A percentile compares a stretch with the other conserved stretches of the same genome.
These are phyloP conservation scores for Polyporus arcularius DNA, from an alignment of 768 basidiomycete species.

Conservation along the genomic window DNA sequence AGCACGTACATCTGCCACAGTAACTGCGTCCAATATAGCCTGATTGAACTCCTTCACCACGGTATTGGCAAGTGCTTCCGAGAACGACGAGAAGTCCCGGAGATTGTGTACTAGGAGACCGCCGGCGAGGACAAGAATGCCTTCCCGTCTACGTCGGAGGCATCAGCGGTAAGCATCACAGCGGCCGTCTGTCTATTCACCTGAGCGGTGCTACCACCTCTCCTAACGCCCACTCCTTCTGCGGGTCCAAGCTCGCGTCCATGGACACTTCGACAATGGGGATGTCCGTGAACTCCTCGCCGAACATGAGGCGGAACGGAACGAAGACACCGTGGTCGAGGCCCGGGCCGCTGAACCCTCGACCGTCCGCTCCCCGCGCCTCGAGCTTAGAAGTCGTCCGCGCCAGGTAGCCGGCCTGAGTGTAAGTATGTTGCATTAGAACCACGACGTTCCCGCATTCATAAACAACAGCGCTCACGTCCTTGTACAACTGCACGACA, in stretches of 20 bases:
- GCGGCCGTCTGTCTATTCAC: slow-evolving; percentile 34
- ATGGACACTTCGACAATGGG: slow-evolving; percentile 76
- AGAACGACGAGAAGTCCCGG: slow-evolving; percentile 51
- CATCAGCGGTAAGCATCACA: slow-evolving; percentile 6
- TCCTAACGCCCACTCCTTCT: slow-evolving; percentile 66
- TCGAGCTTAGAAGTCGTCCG: slow-evolving; percentile 52
- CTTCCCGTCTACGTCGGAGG: slow-evolving; percentile 50
- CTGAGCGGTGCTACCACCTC: slow-evolving; percentile 60
- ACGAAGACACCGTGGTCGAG: slow-evolving; percentile 82
- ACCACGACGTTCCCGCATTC: not conserved
- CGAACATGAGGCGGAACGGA: slow-evolving; percentile 80
- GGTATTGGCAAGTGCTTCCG: slow-evolving; percentile 48
- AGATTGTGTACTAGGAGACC: slow-evolving; percentile 73
- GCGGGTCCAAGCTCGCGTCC: slow-evolving; percentile 57
- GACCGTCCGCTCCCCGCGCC: slow-evolving; percentile 62
- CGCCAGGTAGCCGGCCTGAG: slow-evolving; percentile 54
- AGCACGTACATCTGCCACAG: slow-evolving; percentile 47
- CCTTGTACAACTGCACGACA: slow-evolving; percentile 60
- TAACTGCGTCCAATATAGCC: slow-evolving; percentile 59
- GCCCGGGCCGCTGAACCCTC: slow-evolving; percentile 64
- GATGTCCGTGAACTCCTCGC: slow-evolving; percentile 56
- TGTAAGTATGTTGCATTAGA: not conserved
- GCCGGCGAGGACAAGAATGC: slow-evolving; percentile 68
- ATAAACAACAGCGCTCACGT: slow-evolving; percentile 35
- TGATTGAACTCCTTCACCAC: slow-evolving; percentile 57